Conservation (phyloP, 805 yeast genomes). For the Komagataella kurtzmanii region DNA sequence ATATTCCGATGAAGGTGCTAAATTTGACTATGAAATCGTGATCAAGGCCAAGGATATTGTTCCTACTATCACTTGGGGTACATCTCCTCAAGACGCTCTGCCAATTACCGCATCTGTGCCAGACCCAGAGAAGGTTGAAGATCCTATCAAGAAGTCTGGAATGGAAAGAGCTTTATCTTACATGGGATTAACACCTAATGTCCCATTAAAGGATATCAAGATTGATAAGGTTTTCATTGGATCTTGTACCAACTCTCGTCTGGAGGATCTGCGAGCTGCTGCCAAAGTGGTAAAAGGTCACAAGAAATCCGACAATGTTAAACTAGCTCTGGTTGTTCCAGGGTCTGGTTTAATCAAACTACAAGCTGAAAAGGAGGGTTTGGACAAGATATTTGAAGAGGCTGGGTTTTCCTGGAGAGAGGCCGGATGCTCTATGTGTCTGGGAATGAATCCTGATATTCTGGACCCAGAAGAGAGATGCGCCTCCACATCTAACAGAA, state of each 20-base stretch:
- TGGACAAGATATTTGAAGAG: slow-evolving; percentile 76
- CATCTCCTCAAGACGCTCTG: slow-evolving; percentile 96
- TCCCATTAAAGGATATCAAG: slow-evolving; percentile 58
- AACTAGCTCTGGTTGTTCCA: slow-evolving; percentile 84
- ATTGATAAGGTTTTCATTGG: slow-evolving; percentile 96
- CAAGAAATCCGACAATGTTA: slow-evolving; percentile 70
- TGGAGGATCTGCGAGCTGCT: slow-evolving; percentile 93
- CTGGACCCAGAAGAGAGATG: slow-evolving; percentile 92
- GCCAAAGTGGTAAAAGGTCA: slow-evolving; percentile 88
- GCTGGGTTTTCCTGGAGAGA: slow-evolving; percentile 99
- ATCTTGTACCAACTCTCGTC: slow-evolving; percentile 94
- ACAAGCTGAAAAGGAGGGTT: slow-evolving; percentile 92
- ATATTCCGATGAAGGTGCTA: slow-evolving; percentile 80
- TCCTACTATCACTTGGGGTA: slow-evolving; percentile 99
- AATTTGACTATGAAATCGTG: slow-evolving; percentile 71
- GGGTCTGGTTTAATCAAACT: slow-evolving; percentile 92
- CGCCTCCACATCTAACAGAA: slow-evolving; percentile 97
- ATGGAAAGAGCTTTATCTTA: slow-evolving; percentile 86
- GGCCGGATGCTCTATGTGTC: slow-evolving; percentile 99
- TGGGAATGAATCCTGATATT: slow-evolving; percentile 99
- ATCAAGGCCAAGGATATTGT: slow-evolving; percentile 76
- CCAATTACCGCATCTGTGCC: slow-evolving; percentile 89
- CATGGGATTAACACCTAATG: slow-evolving; percentile 82
- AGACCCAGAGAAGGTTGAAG: slow-evolving; percentile 64
- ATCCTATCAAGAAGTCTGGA: slow-evolving; percentile 66